Evolutionary conservation across 129 eudicot species (phyloP).

Genomic region (Tanacetum coccineum): DNA sequence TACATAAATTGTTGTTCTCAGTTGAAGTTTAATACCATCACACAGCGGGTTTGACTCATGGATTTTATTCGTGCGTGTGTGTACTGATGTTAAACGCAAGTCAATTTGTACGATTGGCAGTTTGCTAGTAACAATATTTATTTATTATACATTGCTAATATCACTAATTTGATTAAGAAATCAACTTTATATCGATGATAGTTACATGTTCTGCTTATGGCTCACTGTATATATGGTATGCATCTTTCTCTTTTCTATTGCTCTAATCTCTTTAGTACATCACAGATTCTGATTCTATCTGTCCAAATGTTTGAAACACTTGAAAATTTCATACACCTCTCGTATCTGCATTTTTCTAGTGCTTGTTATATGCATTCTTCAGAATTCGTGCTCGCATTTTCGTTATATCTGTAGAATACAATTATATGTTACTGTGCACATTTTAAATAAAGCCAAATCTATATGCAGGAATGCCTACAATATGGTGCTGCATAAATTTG

Average conservation of each 20-base stretch:
- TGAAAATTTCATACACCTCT: neutral
- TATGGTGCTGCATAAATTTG: constrained; percentile 67
- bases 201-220: neutral
- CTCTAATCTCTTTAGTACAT: neutral
- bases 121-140: neutral
- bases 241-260: neutral
- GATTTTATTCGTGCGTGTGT: neutral
- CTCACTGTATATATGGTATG: neutral
- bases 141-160: neutral
- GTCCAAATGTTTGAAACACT: neutral
- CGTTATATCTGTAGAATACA: neutral
- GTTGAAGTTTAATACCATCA: neutral
- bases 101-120: neutral
- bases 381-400: neutral
- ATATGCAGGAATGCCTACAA: constrained; percentile 59
- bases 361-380: too few species aligned
- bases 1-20: neutral
- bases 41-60: neutral
- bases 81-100: neutral
- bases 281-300: neutral
- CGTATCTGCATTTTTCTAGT: too few species aligned
- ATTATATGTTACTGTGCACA: neutral
- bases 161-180: neutral
- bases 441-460: neutral
- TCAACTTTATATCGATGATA: neutral